These are phyloP conservation scores for Lachnellula cervina DNA, from an alignment of 2,329 filamentous ascomycete species.

Conservation along the genomic window DNA sequence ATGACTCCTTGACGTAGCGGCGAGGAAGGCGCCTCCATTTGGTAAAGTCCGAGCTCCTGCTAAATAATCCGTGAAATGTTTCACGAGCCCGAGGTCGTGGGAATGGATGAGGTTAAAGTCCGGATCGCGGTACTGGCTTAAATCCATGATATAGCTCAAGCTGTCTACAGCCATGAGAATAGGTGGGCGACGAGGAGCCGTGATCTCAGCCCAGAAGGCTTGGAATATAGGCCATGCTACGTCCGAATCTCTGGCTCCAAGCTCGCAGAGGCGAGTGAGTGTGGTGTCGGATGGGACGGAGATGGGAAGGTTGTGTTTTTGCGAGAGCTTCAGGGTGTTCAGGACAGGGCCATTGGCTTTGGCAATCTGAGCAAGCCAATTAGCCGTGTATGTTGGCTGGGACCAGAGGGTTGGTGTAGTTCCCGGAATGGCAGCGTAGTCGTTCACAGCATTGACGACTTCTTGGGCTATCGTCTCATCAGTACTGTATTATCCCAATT, in stretches of 20 bases:
- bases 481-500: conserved; percentile 9
- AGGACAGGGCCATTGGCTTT: conserved; percentile 69
- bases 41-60: conserved; percentile 51
- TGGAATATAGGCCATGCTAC: conserved; percentile 75
- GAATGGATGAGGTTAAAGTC: conserved; percentile 74
- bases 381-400: conserved; percentile 73
- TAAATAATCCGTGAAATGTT: conserved; percentile 70
- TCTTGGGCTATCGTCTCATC: conserved; percentile 60
- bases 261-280: conserved; percentile 62
- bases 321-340: conserved; percentile 41
- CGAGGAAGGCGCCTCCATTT: conserved; percentile 78
- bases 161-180: conserved; percentile 76
- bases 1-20: conserved; percentile 69
- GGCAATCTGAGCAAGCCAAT: conserved; percentile 66
- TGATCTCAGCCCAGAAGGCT: conserved; percentile 77
- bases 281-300: conserved; percentile 53
- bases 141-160: conserved; percentile 73
- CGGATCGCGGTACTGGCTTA: conserved; percentile 69
- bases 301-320: conserved; percentile 55
- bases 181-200: conserved; percentile 41
- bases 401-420: conserved; percentile 59
- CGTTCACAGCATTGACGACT: conserved; percentile 71
- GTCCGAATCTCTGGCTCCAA: conserved; percentile 69
- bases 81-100: conserved; percentile 74
- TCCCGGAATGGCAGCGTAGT: conserved; percentile 67